Evolutionary conservation across 345 rosid genomes (phyloP), one percentile per base, ranked within the genome.

Genomic region (Theobroma cacao): DNA sequence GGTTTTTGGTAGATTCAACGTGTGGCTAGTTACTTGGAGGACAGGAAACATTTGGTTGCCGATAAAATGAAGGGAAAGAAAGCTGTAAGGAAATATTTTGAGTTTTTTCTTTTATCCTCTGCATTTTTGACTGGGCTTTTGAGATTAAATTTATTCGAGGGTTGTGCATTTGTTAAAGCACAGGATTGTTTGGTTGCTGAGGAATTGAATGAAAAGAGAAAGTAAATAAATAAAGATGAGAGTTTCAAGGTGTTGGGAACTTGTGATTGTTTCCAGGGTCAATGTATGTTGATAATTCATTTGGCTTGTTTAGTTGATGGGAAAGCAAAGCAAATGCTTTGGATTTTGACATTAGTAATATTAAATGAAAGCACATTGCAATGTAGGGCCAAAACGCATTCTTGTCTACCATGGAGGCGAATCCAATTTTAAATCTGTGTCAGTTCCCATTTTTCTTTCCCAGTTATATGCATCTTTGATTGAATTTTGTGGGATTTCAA

Each of bases 161-260:
- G 9, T 74, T 38, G 4, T 26, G 24, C 28, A 2, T 45, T 28
- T 47, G 3, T 47, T 14, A 26, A 26, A 26, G 53, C 56, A 26
- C 15, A 3, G 22, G 58, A 69, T 17, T 75, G 58, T 53, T 65
- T 58, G 67, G 64, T 47, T 62, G 65, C 52, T 64, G 75, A 75
- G 66, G 41, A 71, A 63, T 11, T 63, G 76, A 10, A 67, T 45
- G 76, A 30, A 72, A 45, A 56, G 11, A 4, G 70, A 38, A 40
- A 63, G 45, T 17, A 63, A 63, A 63, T 36, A 2, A 36, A 63
- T 18, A 8, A 33, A 63, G 17, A 40, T 36, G 30, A 41, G 17
- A 5, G 11, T 7, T 52, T 62, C 36, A 17, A 40, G 20, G 53
- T 67, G 6, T 67, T 15, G 31, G 53, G 72, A 22, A 67, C 10